Conservation (phyloP, 2,329 filamentous ascomycete genomes). For the Cryphonectria radicalis region DNA sequence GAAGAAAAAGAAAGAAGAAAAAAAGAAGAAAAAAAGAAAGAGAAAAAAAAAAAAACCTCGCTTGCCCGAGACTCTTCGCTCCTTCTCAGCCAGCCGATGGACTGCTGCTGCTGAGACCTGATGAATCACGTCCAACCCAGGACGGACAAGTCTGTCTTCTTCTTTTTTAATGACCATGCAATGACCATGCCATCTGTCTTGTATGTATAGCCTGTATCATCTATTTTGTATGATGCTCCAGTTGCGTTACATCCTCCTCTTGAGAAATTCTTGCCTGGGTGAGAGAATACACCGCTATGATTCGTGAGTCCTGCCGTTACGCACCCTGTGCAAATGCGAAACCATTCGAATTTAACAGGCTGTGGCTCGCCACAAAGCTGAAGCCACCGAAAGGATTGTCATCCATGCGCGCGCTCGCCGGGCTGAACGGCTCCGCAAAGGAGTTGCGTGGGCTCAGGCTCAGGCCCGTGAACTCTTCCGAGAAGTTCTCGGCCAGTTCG, state of each 20-base stretch:
- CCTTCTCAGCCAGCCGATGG: background rate
- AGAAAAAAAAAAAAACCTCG: background rate
- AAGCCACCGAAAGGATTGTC: conserved; percentile 67
- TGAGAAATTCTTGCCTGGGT: background rate
- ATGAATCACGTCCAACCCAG: background rate
- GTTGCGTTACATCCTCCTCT: background rate
- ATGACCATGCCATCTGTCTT: background rate
- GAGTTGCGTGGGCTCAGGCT: conserved; percentile 68
- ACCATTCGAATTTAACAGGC: conserved; percentile 41
- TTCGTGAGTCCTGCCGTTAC: background rate
- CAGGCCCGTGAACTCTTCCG: conserved; percentile 86
- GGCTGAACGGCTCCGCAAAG: conserved; percentile 42
- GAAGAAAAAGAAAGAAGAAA: too few relatives aligned
- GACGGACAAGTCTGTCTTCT: background rate
- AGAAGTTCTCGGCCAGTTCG: conserved; percentile 95
- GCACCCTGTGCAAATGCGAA: conserved; percentile 22
- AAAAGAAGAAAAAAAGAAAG: too few relatives aligned
- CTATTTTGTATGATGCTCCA: conserved; percentile 4
- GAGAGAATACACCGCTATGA: background rate
- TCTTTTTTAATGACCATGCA: background rate
- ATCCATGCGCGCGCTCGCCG: conserved; percentile 41
- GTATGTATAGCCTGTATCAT: conserved; percentile 5
- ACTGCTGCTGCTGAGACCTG: background rate
- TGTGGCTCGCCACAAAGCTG: conserved; percentile 65
- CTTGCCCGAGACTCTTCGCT: background rate